These are phyloP conservation scores for Pythium volutum DNA, from an alignment of 352 stramenopile species.

Conservation along the genomic window DNA sequence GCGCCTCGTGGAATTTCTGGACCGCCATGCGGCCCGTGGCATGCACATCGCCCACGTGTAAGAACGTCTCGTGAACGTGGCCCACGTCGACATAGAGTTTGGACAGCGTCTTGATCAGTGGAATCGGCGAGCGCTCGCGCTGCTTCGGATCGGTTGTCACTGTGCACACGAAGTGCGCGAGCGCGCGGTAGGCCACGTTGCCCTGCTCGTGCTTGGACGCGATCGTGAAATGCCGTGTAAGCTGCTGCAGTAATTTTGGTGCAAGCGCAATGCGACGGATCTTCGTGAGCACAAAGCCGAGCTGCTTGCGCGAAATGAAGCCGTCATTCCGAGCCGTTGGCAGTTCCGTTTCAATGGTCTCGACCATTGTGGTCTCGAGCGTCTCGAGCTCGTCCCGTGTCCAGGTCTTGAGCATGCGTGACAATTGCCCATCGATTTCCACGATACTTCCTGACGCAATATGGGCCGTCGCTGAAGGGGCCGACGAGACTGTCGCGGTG, in stretches of 20 bases:
- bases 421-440: slow-evolving; percentile 32
- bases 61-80: slow-evolving; percentile 38
- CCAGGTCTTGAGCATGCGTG: slow-evolving; percentile 40
- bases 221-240: slow-evolving; percentile 47
- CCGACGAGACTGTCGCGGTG: background rate
- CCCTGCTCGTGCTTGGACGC: slow-evolving; percentile 5
- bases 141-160: slow-evolving; percentile 30
- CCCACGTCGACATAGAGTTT: slow-evolving; percentile 30
- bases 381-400: slow-evolving; percentile 36
- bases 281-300: slow-evolving; percentile 53
- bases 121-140: slow-evolving; percentile 24
- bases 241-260: slow-evolving; percentile 32
- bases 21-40: slow-evolving; percentile 37
- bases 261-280: slow-evolving; percentile 38
- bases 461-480: background rate
- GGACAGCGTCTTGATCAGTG: slow-evolving; percentile 30
- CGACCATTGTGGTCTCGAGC: slow-evolving; percentile 32
- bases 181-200: slow-evolving; percentile 35
- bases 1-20: slow-evolving; percentile 38
- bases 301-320: slow-evolving; percentile 43
- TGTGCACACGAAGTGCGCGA: slow-evolving; percentile 50
- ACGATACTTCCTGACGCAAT: slow-evolving; percentile 1
- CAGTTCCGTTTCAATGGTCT: slow-evolving; percentile 39
- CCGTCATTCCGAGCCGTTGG: slow-evolving; percentile 28
- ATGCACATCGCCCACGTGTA: slow-evolving; percentile 47